Percentiles rank a stretch among this genome's conserved stretches.
These are phyloP conservation scores for Pleurotus ostreatus DNA, from an alignment of 768 basidiomycete species.

Conservation along the genomic window DNA sequence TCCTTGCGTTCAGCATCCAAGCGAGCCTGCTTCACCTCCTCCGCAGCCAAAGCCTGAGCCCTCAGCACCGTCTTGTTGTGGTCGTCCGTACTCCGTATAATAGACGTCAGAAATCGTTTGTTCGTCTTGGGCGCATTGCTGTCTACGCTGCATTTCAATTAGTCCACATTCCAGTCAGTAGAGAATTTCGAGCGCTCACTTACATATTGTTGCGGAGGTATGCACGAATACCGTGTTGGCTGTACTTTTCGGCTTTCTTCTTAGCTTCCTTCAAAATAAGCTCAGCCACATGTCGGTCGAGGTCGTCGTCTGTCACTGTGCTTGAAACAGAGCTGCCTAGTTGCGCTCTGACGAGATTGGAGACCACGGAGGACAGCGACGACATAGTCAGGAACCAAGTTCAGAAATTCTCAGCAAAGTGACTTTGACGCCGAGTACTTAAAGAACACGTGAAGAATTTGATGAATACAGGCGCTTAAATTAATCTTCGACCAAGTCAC, in stretches of 20 bases:
- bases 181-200: slow-evolving; percentile 14
- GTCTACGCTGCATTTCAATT: slow-evolving; percentile 43
- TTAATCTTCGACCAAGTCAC: too few relatives aligned
- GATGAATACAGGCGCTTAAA: too few relatives aligned
- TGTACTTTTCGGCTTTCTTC: slow-evolving; percentile 80
- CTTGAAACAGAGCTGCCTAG: slow-evolving; percentile 63
- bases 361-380: slow-evolving; percentile 82
- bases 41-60: slow-evolving; percentile 67
- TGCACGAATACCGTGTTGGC: slow-evolving; percentile 72
- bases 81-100: slow-evolving; percentile 92
- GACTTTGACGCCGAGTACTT: too few relatives aligned
- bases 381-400: slow-evolving; percentile 26
- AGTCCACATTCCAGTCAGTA: neutral
- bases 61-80: slow-evolving; percentile 86
- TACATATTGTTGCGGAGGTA: slow-evolving; percentile 59
- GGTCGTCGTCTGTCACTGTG: slow-evolving; percentile 72
- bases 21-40: slow-evolving; percentile 65
- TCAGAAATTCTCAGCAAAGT: too few relatives aligned
- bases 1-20: slow-evolving; percentile 65
- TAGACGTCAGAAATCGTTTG: slow-evolving; percentile 77
- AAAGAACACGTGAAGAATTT: too few relatives aligned
- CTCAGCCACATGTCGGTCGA: slow-evolving; percentile 89
- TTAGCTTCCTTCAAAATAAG: slow-evolving; percentile 91
- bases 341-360: slow-evolving; percentile 71
- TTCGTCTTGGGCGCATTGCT: slow-evolving; percentile 75